phyloP scores from a whole-genome alignment of 1,284 basidiomycete genomes.

The Leccinum discolor region DNA sequence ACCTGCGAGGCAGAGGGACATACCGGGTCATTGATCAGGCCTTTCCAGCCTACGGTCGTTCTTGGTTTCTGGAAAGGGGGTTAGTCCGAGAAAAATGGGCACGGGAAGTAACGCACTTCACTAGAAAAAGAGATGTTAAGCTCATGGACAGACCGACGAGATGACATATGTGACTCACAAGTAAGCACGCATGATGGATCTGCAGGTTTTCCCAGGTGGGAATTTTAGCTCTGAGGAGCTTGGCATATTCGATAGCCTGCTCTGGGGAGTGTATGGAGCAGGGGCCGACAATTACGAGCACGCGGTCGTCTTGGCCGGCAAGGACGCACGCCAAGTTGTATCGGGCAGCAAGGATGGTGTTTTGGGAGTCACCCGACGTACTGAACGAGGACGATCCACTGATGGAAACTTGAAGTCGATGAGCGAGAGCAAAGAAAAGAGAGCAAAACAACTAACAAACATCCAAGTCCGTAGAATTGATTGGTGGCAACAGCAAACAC shows the following conservation, averaged over 20 bases:
- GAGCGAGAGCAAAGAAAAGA: conserved; percentile 1
- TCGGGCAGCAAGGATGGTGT: conserved; percentile 81
- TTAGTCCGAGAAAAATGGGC: conserved; percentile 2
- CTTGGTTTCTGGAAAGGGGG: conserved; percentile 67
- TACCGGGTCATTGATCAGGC: conserved; percentile 82
- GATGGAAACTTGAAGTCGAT: not conserved
- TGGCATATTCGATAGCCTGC: conserved; percentile 91
- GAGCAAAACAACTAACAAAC: conserved; percentile 47
- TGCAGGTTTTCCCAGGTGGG: conserved; percentile 77
- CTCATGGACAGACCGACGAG: not conserved
- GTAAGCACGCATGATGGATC: conserved; percentile 94
- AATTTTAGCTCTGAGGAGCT: conserved; percentile 71
- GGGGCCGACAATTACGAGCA: conserved; percentile 92
- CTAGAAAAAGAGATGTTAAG: conserved; percentile 30
- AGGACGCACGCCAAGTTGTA: conserved; percentile 78
- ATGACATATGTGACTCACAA: conserved; percentile 59
- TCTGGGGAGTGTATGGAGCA: conserved; percentile 94
- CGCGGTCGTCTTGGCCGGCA: conserved; percentile 80
- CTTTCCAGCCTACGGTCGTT: conserved; percentile 91
- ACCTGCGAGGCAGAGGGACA: not conserved
- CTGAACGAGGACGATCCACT: conserved; percentile 74
- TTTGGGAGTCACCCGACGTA: conserved; percentile 63
- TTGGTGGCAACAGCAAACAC: conserved; percentile 57
- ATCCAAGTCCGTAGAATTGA: conserved; percentile 75
- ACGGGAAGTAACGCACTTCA: conserved; percentile 40